Conservation (phyloP, 1,139 yeast species). For the Pichia terricola region DNA sequence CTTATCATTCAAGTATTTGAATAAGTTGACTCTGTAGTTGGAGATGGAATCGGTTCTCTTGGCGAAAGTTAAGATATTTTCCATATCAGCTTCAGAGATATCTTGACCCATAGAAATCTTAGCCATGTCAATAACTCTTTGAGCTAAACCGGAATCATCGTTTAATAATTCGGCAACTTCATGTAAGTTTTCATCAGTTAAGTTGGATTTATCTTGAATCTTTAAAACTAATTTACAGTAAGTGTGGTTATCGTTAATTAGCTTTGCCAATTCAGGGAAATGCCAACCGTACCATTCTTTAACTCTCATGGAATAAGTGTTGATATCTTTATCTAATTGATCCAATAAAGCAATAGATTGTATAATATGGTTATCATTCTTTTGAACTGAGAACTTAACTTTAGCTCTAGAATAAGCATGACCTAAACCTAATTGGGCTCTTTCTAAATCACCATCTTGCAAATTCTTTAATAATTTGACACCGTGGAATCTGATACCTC, state of each 20-base stretch:
- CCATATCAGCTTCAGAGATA: slow-evolving; percentile 87
- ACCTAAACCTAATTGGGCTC: slow-evolving; percentile 98
- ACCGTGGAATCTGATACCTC: slow-evolving; percentile 92
- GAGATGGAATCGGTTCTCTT: slow-evolving; percentile 89
- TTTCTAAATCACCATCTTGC: slow-evolving; percentile 91
- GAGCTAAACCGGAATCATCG: slow-evolving; percentile 92
- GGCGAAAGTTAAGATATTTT: slow-evolving; percentile 83
- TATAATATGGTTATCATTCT: slow-evolving; percentile 96
- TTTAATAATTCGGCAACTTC: slow-evolving; percentile 81
- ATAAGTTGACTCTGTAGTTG: slow-evolving; percentile 84
- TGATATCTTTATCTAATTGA: slow-evolving; percentile 93
- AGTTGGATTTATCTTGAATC: slow-evolving; percentile 80
- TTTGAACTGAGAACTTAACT: slow-evolving; percentile 96
- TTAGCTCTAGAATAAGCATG: slow-evolving; percentile 98
- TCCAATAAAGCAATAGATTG: slow-evolving; percentile 97
- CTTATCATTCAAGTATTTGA: slow-evolving; percentile 81
- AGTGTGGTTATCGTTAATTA: slow-evolving; percentile 84
- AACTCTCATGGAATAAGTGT: slow-evolving; percentile 97
- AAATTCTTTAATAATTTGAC: slow-evolving; percentile 82
- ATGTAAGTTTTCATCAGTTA: slow-evolving; percentile 77
- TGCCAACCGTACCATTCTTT: slow-evolving; percentile 99
- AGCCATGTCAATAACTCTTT: slow-evolving; percentile 82
- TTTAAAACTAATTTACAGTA: slow-evolving; percentile 76
- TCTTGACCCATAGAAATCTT: slow-evolving; percentile 99
- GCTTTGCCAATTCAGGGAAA: slow-evolving; percentile 96